phyloP scores from a whole-genome alignment of 2,329 filamentous ascomycete genomes.

The Thielaviopsis ethacetica region DNA sequence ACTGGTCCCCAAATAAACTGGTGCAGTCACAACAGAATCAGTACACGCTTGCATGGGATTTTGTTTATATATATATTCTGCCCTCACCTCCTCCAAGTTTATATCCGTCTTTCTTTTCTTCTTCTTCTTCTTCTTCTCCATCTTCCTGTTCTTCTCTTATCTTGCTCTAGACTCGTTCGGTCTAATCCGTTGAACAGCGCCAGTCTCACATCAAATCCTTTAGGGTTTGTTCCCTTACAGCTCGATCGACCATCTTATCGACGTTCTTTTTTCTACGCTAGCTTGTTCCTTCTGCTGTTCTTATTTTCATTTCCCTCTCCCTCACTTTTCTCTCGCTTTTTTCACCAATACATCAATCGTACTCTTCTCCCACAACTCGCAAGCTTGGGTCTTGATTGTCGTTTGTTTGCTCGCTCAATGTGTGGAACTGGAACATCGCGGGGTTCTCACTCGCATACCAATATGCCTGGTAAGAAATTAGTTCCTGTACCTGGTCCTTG shows the following conservation, averaged over 20 bases:
- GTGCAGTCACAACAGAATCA: neutral
- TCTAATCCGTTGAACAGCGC: neutral
- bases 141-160: neutral
- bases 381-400: neutral
- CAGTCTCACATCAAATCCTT: neutral
- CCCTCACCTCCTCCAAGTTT: neutral
- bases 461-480: slow-evolving; percentile 11
- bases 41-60: neutral
- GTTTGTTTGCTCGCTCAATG: slow-evolving; percentile 3
- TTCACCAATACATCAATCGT: neutral
- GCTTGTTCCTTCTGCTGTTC: neutral
- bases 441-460: slow-evolving; percentile 6
- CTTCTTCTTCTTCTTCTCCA: neutral
- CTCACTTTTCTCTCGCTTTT: neutral
- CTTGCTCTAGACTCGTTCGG: neutral
- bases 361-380: neutral
- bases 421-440: slow-evolving; percentile 11
- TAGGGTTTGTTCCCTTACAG: neutral
- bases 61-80: neutral
- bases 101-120: neutral
- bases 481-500: neutral
- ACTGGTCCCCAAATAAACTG: no score
- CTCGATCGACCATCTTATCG: neutral
- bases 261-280: neutral
- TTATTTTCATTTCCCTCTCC: neutral